A percentile compares a stretch with the other conserved stretches of the same genome.
Evolutionary conservation across 768 basidiomycete species (phyloP).

Genomic region (Pholiota molesta): DNA sequence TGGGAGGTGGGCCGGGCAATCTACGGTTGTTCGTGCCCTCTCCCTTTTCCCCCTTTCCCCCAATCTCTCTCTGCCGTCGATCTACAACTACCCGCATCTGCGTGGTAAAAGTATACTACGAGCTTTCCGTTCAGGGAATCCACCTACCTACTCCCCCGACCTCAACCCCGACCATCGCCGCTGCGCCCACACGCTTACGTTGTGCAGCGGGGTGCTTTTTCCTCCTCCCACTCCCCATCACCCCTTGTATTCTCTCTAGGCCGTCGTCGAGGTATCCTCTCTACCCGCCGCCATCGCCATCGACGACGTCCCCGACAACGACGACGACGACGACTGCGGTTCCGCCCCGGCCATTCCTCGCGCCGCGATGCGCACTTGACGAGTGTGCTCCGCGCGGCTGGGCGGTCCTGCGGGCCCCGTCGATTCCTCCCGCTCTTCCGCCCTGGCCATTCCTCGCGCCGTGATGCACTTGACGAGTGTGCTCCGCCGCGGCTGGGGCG

Average conservation of each 20-base stretch:
- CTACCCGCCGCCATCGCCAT: no score
- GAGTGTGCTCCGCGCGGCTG: no score
- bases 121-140: neutral
- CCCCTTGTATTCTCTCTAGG: neutral
- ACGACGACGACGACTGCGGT: no score
- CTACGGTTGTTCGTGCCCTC: neutral
- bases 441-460: slow-evolving; percentile 1
- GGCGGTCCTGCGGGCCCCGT: no score
- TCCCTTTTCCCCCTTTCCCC: neutral
- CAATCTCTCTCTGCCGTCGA: no score
- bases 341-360: no score
- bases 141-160: neutral
- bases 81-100: neutral
- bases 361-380: no score
- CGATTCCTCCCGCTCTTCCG: slow-evolving; percentile 2
- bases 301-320: neutral
- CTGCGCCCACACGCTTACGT: slow-evolving; percentile 5
- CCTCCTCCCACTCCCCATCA: neutral
- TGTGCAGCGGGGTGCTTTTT: slow-evolving; percentile 7
- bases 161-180: neutral
- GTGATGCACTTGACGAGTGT: slow-evolving; percentile 1
- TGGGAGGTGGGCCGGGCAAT: neutral
- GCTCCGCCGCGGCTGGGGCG: slow-evolving; percentile 9
- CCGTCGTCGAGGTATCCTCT: neutral
- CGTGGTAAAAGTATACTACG: neutral